These are phyloP conservation scores for Suhomyces anneliseae DNA, from an alignment of 1,139 yeast species.

Conservation along the genomic window DNA sequence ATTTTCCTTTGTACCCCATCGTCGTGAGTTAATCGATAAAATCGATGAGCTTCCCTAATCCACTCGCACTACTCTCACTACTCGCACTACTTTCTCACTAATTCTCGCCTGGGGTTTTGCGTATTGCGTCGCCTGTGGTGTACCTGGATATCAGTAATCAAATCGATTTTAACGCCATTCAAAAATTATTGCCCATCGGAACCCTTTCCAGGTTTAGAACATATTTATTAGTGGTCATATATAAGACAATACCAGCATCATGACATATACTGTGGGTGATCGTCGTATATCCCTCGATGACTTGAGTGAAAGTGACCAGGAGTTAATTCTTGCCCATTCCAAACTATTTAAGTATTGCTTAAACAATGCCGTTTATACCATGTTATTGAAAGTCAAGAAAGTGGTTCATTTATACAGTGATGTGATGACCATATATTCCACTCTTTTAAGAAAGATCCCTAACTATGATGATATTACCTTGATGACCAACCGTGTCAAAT, in stretches of 20 bases:
- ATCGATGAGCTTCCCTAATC: no score
- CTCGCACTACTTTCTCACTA: neutral
- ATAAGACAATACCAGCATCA: constrained; percentile 7
- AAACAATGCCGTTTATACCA: constrained; percentile 31
- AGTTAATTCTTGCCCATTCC: constrained; percentile 29
- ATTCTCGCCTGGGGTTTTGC: no score
- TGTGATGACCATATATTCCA: constrained; percentile 41
- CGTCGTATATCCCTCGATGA: constrained; percentile 26
- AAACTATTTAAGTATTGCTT: constrained; percentile 36
- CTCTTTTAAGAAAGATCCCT: constrained; percentile 41
- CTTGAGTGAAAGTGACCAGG: constrained; percentile 25
- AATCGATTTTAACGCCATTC: no score
- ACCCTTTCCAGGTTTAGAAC: no score
- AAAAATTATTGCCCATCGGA: no score
- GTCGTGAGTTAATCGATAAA: neutral
- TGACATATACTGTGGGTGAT: constrained; percentile 41
- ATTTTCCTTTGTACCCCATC: neutral
- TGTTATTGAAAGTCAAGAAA: constrained; percentile 31
- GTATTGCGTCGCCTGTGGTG: no score
- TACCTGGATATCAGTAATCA: no score
- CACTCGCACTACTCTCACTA: no score
- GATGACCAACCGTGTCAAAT: constrained; percentile 32
- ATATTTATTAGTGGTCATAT: no score
- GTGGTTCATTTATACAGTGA: constrained; percentile 41
- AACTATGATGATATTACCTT: constrained; percentile 43